Evolutionary conservation across 495 filamentous ascomycete species (phyloP).

Genomic region (Xylaria bambusicola): DNA sequence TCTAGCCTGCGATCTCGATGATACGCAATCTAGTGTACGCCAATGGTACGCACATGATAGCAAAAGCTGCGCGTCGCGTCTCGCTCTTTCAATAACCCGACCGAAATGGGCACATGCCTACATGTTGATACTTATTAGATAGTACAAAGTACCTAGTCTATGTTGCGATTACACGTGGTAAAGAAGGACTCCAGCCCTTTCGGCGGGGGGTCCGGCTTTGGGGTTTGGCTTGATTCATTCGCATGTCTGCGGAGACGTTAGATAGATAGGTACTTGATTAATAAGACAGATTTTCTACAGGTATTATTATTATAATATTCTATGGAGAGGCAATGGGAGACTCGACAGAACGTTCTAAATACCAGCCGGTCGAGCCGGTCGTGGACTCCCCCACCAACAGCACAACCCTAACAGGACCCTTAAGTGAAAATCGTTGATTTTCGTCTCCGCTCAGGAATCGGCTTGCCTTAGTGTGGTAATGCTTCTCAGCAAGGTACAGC

Average conservation of each 20-base stretch:
- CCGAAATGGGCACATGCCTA: background rate
- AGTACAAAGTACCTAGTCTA: background rate
- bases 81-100: background rate
- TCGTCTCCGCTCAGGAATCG: background rate
- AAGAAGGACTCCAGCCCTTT: background rate
- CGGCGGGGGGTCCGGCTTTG: background rate
- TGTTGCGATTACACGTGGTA: too few relatives aligned
- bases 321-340: too few relatives aligned
- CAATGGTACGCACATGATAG: background rate
- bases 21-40: background rate
- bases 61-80: background rate
- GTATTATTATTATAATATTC: too few relatives aligned
- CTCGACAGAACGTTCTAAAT: too few relatives aligned
- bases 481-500: background rate
- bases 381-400: too few relatives aligned
- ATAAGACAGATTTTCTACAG: too few relatives aligned
- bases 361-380: too few relatives aligned
- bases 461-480: background rate
- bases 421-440: too few relatives aligned
- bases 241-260: background rate
- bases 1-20: conserved; percentile 1
- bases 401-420: too few relatives aligned
- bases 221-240: background rate
- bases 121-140: background rate
- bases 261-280: too few relatives aligned